Base-by-base conservation (phyloP, 2,329 filamentous ascomycete species). In the Furcasterigmium furcatum region DNA sequence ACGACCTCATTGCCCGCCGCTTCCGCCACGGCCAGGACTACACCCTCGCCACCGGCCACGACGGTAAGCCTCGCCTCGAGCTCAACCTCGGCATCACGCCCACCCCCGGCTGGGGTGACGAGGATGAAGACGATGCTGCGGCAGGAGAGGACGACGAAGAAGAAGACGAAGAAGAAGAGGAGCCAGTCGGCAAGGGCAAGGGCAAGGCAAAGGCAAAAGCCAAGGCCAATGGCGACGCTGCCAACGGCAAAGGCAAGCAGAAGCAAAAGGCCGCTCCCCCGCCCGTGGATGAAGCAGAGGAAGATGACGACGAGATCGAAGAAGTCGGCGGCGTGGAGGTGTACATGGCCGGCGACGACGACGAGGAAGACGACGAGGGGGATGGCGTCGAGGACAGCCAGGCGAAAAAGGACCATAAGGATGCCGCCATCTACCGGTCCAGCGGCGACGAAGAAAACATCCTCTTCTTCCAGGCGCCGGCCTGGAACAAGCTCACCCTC, bases 11-110 rank as follows among this genome's bases (percentile, higher is more conserved):
- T n/a, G 89, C 88, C 0, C 83, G 94, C 19, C 82, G 91, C 27
- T 99, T 99, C 74, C 83, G 94, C 9, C 82, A 82, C 40, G 90
- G 94, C 6, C 70, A 84, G 51, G 94, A 99, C 67, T 99, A 99
- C 63, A 95, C 92, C 3, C 80, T 99, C 18, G 94, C 94, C 2
- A 96, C 88, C 18, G 85, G 87, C 19, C 90, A 95, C 60, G 85
- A 82, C 29, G 82, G 82, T 45, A 79, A 89, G 56, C 80, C 90
- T 12, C 85, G 90, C 39, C 72, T 99, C 4, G 94, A 99, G 64
- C 78, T 96, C 43, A 95, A 90, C 46, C 75, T 99, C 3, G 85
- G 88, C 36, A 77, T 97, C 50, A 97, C 94, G 4, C 91, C 94
- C 0, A 91, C 85, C 0, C 66, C 73, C 4, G 92, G 91, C 5